Evolutionary conservation across 805 yeast species (phyloP).

Genomic region (Kuraishia molischiana): DNA sequence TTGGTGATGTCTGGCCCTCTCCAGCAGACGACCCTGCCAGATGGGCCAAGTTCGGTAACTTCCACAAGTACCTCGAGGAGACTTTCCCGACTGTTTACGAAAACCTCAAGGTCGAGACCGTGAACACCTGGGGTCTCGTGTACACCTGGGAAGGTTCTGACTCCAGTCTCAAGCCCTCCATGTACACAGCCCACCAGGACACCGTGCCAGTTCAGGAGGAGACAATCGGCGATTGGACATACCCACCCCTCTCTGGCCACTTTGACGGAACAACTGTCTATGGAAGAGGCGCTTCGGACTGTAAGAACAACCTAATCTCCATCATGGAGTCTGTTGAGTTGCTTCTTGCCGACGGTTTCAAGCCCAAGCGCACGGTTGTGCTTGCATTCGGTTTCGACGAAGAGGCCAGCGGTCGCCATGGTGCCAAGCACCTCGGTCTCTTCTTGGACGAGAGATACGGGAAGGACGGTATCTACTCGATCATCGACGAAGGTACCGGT

Average conservation of each 20-base stretch:
- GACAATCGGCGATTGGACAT: conserved; percentile 47
- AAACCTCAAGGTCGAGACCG: conserved; percentile 37
- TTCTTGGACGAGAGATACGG: conserved; percentile 47
- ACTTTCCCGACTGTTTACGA: conserved; percentile 46
- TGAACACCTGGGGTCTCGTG: conserved; percentile 53
- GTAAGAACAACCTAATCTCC: conserved; percentile 56
- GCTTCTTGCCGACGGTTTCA: conserved; percentile 38
- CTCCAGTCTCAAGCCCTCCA: conserved; percentile 41
- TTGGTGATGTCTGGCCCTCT: conserved; percentile 33
- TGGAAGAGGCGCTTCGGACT: conserved; percentile 72
- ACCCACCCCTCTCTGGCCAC: conserved; percentile 54
- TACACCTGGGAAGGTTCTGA: conserved; percentile 53
- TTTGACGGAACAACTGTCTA: conserved; percentile 54
- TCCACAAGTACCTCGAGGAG: conserved; percentile 44
- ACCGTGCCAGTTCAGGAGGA: conserved; percentile 65
- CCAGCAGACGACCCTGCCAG: conserved; percentile 40
- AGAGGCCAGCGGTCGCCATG: conserved; percentile 52
- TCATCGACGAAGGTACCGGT: conserved; percentile 63
- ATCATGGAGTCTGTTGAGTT: conserved; percentile 54
- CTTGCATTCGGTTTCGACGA: conserved; percentile 72
- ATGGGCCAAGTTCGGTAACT: conserved; percentile 36
- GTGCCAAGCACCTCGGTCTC: conserved; percentile 40
- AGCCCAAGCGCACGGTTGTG: conserved; percentile 53
- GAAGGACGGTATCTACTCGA: conserved; percentile 38
- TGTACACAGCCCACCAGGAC: conserved; percentile 69